Conservation (phyloP, 2,329 filamentous ascomycete genomes). For the Cyanodermella asteris region DNA sequence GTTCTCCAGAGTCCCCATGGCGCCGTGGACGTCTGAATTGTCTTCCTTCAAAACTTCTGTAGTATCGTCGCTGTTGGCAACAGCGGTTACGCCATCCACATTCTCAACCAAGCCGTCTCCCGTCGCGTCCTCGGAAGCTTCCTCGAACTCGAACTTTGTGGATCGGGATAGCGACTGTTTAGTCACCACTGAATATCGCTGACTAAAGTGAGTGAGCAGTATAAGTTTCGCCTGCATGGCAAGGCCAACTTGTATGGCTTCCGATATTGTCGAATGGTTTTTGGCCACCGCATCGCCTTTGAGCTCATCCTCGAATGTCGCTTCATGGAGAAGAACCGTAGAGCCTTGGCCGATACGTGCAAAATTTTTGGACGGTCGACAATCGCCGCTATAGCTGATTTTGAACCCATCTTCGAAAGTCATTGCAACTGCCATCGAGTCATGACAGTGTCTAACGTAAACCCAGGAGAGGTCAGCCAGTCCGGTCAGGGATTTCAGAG, state of each 20-base stretch:
- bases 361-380: constrained; percentile 54
- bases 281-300: constrained; percentile 58
- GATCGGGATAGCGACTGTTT: no score
- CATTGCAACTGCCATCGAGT: constrained; percentile 53
- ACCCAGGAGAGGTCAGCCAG: constrained; percentile 46
- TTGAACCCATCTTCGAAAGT: constrained; percentile 65
- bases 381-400: constrained; percentile 85
- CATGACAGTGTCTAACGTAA: constrained; percentile 55
- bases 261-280: constrained; percentile 71
- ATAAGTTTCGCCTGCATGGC: constrained; percentile 62
- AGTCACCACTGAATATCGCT: constrained; percentile 89
- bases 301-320: constrained; percentile 82
- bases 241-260: constrained; percentile 58
- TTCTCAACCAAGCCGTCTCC: background rate
- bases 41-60: no score
- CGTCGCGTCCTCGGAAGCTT: background rate
- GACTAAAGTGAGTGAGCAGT: constrained; percentile 83
- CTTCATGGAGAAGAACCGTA: constrained; percentile 82
- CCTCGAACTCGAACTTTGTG: constrained; percentile 19
- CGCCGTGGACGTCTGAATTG: no score
- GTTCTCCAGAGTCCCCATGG: no score
- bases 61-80: no score
- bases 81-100: background rate
- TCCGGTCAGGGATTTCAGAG: constrained; percentile 31
- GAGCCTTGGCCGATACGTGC: constrained; percentile 47